Base-by-base conservation (phyloP, 1,284 basidiomycete genomes). In the Sanghuangporus weigelae region DNA sequence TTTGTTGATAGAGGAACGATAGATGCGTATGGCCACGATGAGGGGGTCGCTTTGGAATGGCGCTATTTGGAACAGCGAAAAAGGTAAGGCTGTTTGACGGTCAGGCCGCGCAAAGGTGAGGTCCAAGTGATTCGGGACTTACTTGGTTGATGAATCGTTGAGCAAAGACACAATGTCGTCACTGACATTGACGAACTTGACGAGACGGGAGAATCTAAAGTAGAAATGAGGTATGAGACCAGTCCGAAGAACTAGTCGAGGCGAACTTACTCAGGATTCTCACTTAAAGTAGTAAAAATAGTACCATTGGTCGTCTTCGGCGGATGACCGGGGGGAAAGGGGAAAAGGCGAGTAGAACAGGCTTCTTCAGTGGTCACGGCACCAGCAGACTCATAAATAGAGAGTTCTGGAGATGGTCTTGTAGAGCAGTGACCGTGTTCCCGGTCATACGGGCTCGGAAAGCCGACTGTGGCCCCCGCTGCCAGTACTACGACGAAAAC, bases 21-120 rank as follows among this genome's bases (percentile, higher is more conserved):
- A 62, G 56, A 57, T 14, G 21, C 16, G 50, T 51, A 23, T 51
- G 50, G 7, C n/a, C 23, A 16, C 38, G 31, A 60, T 63, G 69
- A 57, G 69, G 67, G 40, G 49, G 69, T 26, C 69, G 77, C 40
- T 66, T 72, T 4, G 69, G 76, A 14, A 84, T 69, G 7, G 76
- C 80, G 39, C 69, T 75, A 68, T 85, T 73, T 2, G 82, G 79
- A 19, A 78, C 73, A 1, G 83, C 83, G 65, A 85, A 85, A 71
- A 84, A 82, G 0, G 83, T 84, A 42, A 84, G 65, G 36, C 83
- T 85, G 57, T 12, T 59, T 60, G 48, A 46, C 8, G 23, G 55
- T 57, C 14, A 11, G 23, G 16, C 6, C 21, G 21, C 7, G 16
- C 11, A 11, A 4, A 16, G 21, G 40, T n/a, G 7, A 46, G 26